A percentile compares a stretch with the other conserved stretches of the same genome.
These are phyloP conservation scores for Aspergillus amoenus DNA, from an alignment of 2,329 filamentous ascomycete genomes.

Conservation along the genomic window DNA sequence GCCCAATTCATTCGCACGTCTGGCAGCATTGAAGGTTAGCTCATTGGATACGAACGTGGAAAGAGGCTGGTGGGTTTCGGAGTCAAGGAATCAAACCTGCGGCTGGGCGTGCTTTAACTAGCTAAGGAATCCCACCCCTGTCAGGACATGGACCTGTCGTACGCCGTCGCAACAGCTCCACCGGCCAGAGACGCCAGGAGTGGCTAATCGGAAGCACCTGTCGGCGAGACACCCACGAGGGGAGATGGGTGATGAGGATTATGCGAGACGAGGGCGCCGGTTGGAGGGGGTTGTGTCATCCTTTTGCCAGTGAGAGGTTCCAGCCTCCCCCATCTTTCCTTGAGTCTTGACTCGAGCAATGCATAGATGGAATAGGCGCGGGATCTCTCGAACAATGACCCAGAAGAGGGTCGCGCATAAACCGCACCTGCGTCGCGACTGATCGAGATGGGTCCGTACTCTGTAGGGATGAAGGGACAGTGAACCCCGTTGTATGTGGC, in stretches of 20 bases:
- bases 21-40: conserved; percentile 19
- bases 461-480: not conserved
- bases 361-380: conserved; percentile 11
- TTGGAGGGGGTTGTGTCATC: conserved; percentile 20
- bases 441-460: conserved; percentile 5
- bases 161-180: conserved; percentile 26
- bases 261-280: conserved; percentile 17
- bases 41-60: conserved; percentile 24
- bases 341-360: conserved; percentile 15
- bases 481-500: conserved; percentile 8
- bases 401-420: conserved; percentile 4
- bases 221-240: conserved; percentile 25
- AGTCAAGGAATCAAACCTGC: conserved; percentile 22
- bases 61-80: conserved; percentile 21
- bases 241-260: conserved; percentile 16
- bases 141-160: conserved; percentile 20
- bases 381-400: conserved; percentile 1
- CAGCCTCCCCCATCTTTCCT: conserved; percentile 14
- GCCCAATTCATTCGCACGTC: conserved; percentile 19
- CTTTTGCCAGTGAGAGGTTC: conserved; percentile 13
- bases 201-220: conserved; percentile 18
- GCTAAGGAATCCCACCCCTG: conserved; percentile 22
- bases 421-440: not conserved
- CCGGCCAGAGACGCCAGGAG: conserved; percentile 18
- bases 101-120: conserved; percentile 19